Conservation (phyloP, 805 yeast genomes). For the Jamesozyma lodderae region DNA sequence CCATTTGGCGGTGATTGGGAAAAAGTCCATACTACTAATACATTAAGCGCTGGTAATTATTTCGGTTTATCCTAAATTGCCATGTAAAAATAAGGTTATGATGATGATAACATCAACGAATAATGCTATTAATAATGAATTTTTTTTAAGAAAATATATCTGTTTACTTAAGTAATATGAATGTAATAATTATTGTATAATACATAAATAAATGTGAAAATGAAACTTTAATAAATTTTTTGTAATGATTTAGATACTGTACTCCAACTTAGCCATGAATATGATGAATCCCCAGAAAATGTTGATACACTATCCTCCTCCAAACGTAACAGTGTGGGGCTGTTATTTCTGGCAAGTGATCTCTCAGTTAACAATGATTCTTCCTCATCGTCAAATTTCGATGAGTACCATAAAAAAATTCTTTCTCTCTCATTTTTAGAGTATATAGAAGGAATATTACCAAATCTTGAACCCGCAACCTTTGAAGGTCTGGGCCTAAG, state of each 20-base stretch:
- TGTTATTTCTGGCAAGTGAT: too few species aligned
- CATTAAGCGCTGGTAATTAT: slow-evolving; percentile 33
- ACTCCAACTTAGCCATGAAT: slow-evolving; percentile 1
- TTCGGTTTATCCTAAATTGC: slow-evolving; percentile 22
- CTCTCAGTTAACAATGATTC: too few species aligned
- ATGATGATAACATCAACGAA: too few species aligned
- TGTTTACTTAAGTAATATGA: too few species aligned
- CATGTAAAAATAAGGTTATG: background rate
- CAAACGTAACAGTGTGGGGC: background rate
- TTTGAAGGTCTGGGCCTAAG: too few species aligned
- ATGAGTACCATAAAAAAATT: background rate
- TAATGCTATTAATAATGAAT: too few species aligned
- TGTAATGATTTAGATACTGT: background rate
- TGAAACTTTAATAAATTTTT: too few species aligned
- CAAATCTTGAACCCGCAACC: background rate
- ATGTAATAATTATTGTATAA: too few species aligned
- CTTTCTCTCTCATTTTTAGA: background rate
- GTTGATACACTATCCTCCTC: background rate
- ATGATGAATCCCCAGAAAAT: background rate
- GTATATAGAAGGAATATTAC: slow-evolving; percentile 15
- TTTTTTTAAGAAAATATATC: too few species aligned
- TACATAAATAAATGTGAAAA: too few species aligned
- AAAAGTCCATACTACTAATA: slow-evolving; percentile 26
- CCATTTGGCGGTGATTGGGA: slow-evolving; percentile 35
- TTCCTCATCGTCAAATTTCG: too few species aligned